Evolutionary conservation across 345 rosid genomes (phyloP), one percentile per base, ranked within the genome.

Genomic region (Erucastrum elatum): DNA sequence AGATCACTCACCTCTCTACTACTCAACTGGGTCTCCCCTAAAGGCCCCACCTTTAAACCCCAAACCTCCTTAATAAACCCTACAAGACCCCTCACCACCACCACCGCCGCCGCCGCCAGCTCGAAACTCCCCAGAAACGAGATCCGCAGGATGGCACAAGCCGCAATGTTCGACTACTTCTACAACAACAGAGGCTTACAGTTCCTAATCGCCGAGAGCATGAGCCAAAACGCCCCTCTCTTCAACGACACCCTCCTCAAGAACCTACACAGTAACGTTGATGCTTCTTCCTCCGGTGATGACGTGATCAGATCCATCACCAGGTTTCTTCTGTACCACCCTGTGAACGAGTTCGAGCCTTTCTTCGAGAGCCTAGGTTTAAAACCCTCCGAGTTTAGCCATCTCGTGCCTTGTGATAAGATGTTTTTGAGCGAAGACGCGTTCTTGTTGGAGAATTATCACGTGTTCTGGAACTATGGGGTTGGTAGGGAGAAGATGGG

Each of bases 261-360:
- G 58, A 87, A 83, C 16, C 75, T 86, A 6, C 58, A 74, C 10
- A 35, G 21, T 21, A 21, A 31, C 56, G 60, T 15, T 58, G 80
- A 31, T 59, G 30, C 30, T 37, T 0, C 31, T 25, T 27, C 31
- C 11, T 59, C 2, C 26, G 68, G 30, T 2, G 69, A 37, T 37
- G 69, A 65, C 3, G 13, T 65, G 2, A n/a, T 77, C 35, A 44
- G 88, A 15, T 81, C 88, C 2, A 49, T 90, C 13, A 33, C 85
- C 1, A 88, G 87, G 61, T 85, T 82, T 75, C 71, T 94, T 63
- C 80, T 87, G n/a, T 94, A 86, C 72, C 88, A 89, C 44, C 97
- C 98, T 3, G 85, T 92, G 46, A 94, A 94, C 68, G 98, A 94
- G 68, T 94, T 89, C 26, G 96, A 94, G 84, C 96, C 96, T 26